phyloP scores from a whole-genome alignment of 139 green algal species.

The Spirogloea muscicola region DNA sequence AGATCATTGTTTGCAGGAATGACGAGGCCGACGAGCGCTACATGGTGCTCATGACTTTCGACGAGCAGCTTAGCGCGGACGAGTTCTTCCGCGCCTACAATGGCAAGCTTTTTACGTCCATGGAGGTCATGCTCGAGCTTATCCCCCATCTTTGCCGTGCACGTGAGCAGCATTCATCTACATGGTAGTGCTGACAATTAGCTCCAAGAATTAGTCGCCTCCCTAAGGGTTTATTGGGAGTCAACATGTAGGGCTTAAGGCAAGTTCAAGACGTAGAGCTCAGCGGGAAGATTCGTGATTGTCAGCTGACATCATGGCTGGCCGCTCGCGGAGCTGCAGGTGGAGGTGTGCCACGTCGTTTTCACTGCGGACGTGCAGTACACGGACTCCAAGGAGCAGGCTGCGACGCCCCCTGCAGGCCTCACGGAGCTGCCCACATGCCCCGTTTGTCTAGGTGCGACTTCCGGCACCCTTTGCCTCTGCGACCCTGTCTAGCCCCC shows the following conservation, averaged over 20 bases:
- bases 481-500: not conserved
- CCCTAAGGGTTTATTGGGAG: no score
- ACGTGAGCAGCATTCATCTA: no score
- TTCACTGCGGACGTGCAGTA: conserved; percentile 72
- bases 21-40: conserved; percentile 46
- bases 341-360: conserved; percentile 18
- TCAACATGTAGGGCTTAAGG: no score
- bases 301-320: no score
- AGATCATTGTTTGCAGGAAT: conserved; percentile 8
- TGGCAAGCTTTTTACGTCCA: conserved; percentile 61
- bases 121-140: conserved; percentile 14
- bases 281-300: no score
- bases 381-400: conserved; percentile 30
- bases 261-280: no score
- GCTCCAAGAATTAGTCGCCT: no score
- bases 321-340: not conserved
- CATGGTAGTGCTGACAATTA: no score
- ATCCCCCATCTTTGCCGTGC: no score
- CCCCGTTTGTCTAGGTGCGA: conserved; percentile 91
- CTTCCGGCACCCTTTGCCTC: not conserved
- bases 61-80: conserved; percentile 59
- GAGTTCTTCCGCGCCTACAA: conserved; percentile 68
- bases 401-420: conserved; percentile 46
- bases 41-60: conserved; percentile 85
- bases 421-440: conserved; percentile 88